Percentiles rank a stretch among this genome's conserved stretches.
Conservation (phyloP, 192 early-diverging fungal species). For the Mycoemilia scoparia region DNA sequence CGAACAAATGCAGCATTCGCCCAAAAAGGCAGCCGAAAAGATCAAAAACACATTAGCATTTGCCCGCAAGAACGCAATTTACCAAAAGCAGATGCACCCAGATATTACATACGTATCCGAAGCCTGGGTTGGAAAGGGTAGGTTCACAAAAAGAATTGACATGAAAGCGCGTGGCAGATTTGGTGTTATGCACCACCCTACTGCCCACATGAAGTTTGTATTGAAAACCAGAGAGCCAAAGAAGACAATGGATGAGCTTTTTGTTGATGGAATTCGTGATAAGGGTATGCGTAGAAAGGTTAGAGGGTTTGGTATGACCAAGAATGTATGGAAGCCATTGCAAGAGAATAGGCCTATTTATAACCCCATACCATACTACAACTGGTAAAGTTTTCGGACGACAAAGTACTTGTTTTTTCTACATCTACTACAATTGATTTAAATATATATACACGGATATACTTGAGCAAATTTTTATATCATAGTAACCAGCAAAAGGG, state of each 20-base stretch:
- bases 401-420: too few relatives aligned
- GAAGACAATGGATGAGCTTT: slow-evolving; percentile 8
- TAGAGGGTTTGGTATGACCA: slow-evolving; percentile 43
- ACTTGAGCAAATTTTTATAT: too few relatives aligned
- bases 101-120: slow-evolving; percentile 42
- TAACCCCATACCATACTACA: slow-evolving; percentile 47
- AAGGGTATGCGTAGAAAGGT: slow-evolving; percentile 33
- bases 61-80: slow-evolving; percentile 46
- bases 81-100: slow-evolving; percentile 43
- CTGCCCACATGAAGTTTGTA: slow-evolving; percentile 63
- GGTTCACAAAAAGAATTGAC: slow-evolving; percentile 51
- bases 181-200: slow-evolving; percentile 56
- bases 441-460: too few relatives aligned
- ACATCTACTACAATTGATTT: too few relatives aligned
- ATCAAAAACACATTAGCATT: slow-evolving; percentile 47
- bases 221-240: slow-evolving; percentile 40
- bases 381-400: slow-evolving; percentile 48
- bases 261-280: too few relatives aligned
- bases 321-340: slow-evolving; percentile 50
- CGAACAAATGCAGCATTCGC: slow-evolving; percentile 57
- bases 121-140: slow-evolving; percentile 77
- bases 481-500: too few relatives aligned
- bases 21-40: slow-evolving; percentile 40
- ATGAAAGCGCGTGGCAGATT: slow-evolving; percentile 61
- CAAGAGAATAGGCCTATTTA: slow-evolving; percentile 56